These are phyloP conservation scores for Solanum chacoense DNA, from an alignment of 305 asterid species.

Conservation along the genomic window DNA sequence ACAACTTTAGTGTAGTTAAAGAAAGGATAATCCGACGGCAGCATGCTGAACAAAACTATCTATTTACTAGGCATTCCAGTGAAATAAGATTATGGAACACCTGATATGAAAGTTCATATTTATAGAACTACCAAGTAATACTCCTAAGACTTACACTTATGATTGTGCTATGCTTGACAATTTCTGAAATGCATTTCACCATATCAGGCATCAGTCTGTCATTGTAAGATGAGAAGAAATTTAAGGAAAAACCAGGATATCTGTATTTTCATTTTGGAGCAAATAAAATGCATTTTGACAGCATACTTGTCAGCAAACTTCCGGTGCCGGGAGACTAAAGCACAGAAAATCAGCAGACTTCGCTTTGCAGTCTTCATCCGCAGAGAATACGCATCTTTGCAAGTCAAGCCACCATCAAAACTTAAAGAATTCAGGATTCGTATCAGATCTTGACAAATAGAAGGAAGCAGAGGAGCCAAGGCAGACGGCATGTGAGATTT, in stretches of 20 bases:
- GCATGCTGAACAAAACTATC: not conserved
- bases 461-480: constrained; percentile 29
- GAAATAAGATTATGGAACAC: not conserved
- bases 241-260: not conserved
- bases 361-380: constrained; percentile 32
- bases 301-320: constrained; percentile 34
- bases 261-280: not conserved
- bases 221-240: constrained; percentile 3
- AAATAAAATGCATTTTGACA: constrained; percentile 5
- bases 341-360: constrained; percentile 34
- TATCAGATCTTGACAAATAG: constrained; percentile 28
- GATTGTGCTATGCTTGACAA: constrained; percentile 23
- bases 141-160: constrained; percentile 21
- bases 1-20: not conserved
- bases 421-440: constrained; percentile 22
- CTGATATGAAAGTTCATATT: not conserved
- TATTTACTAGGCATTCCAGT: not conserved
- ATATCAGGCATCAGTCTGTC: constrained; percentile 34
- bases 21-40: not conserved
- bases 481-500: constrained; percentile 40
- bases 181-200: constrained; percentile 11
- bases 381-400: constrained; percentile 11
- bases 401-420: constrained; percentile 16
- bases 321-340: constrained; percentile 28
- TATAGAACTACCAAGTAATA: not conserved